phyloP scores from a whole-genome alignment of 1,139 yeast genomes.

The Debaryomyces udenii region DNA sequence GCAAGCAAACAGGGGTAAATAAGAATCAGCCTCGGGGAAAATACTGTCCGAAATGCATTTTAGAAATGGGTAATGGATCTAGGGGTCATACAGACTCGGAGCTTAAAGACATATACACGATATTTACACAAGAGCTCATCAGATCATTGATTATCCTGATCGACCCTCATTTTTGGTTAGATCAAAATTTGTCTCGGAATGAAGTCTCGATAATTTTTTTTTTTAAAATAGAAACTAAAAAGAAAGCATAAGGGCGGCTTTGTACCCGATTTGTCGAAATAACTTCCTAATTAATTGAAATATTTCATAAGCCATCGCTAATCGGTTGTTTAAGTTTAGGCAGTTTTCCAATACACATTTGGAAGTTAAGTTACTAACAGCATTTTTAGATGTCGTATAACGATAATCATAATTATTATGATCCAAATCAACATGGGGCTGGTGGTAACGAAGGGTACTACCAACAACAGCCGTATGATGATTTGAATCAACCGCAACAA shows the following conservation, averaged over 20 bases:
- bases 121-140: too few relatives aligned
- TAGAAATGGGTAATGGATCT: too few relatives aligned
- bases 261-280: slow-evolving; percentile 7
- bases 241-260: slow-evolving; percentile 3
- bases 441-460: slow-evolving; percentile 47
- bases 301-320: neutral
- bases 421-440: slow-evolving; percentile 45
- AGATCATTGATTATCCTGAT: too few relatives aligned
- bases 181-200: slow-evolving; percentile 7
- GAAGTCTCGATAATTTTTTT: slow-evolving; percentile 8
- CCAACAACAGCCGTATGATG: slow-evolving; percentile 50
- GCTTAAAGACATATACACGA: too few relatives aligned
- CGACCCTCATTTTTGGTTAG: slow-evolving; percentile 5
- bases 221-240: slow-evolving; percentile 3
- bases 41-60: too few relatives aligned
- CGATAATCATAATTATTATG: slow-evolving; percentile 54
- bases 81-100: too few relatives aligned
- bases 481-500: slow-evolving; percentile 32
- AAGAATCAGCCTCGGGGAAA: too few relatives aligned
- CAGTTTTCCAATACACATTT: neutral
- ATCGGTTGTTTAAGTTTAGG: neutral
- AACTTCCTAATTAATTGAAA: slow-evolving; percentile 6
- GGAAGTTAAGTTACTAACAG: slow-evolving; percentile 25
- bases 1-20: too few relatives aligned
- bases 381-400: slow-evolving; percentile 49